Evolutionary conservation across 768 basidiomycete species (phyloP).

Genomic region (Pisolithus sp.): DNA sequence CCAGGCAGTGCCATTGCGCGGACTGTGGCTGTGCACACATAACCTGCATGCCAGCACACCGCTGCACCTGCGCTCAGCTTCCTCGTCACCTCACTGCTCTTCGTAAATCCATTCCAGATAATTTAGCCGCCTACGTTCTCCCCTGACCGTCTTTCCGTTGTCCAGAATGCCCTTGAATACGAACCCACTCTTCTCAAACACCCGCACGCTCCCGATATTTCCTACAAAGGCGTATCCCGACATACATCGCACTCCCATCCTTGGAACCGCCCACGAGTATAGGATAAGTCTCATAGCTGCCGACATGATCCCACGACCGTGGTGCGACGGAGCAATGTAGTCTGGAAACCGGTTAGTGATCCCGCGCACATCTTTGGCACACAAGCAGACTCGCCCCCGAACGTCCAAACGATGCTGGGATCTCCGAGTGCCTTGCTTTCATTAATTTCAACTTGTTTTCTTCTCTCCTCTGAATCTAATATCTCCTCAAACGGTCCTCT

Average conservation of each 20-base stretch:
- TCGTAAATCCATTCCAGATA: conserved; percentile 28
- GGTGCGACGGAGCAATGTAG: conserved; percentile 53
- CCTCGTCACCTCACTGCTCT: background rate
- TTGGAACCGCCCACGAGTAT: conserved; percentile 54
- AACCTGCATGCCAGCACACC: too few relatives aligned
- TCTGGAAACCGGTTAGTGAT: conserved; percentile 32
- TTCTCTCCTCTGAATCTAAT: conserved; percentile 32
- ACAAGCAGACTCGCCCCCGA: conserved; percentile 45
- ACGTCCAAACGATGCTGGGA: conserved; percentile 50
- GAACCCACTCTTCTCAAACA: conserved; percentile 67
- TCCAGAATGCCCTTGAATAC: conserved; percentile 32
- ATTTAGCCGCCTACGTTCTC: conserved; percentile 31
- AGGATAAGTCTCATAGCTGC: conserved; percentile 52
- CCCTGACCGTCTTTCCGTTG: conserved; percentile 32
- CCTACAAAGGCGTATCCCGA: conserved; percentile 39
- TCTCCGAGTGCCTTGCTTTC: conserved; percentile 38
- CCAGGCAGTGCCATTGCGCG: too few relatives aligned
- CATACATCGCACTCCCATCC: conserved; percentile 52
- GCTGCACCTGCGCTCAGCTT: background rate
- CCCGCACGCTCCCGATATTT: conserved; percentile 55
- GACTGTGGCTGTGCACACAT: too few relatives aligned
- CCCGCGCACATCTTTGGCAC: background rate
- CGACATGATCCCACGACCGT: conserved; percentile 68
- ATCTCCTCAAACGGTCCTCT: conserved; percentile 24
- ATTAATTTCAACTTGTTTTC: conserved; percentile 35